phyloP scores from a whole-genome alignment of 768 basidiomycete genomes.

The Kondoa malvinella region DNA sequence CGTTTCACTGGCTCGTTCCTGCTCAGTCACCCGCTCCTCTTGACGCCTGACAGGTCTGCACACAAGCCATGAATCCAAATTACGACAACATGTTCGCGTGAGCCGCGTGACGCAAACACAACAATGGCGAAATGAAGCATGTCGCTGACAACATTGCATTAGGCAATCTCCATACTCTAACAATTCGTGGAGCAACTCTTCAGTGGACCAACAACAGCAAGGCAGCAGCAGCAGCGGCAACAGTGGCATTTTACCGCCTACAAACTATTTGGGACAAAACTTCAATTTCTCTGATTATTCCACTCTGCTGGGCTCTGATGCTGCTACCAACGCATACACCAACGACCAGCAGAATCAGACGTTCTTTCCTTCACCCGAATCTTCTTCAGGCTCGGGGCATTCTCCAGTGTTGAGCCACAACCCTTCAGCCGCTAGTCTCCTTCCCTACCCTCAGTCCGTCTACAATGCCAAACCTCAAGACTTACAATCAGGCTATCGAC shows the following conservation, averaged over 20 bases:
- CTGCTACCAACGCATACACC: too few species aligned
- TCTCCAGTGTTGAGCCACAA: neutral
- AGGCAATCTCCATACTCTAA: too few species aligned
- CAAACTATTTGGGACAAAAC: neutral
- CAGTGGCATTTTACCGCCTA: neutral
- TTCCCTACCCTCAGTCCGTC: neutral
- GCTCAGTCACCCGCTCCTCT: too few species aligned
- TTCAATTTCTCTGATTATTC: neutral
- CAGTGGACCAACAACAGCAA: neutral
- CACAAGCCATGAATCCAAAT: neutral
- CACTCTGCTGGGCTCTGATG: too few species aligned
- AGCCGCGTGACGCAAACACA: too few species aligned
- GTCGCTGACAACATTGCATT: too few species aligned
- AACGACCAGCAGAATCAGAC: neutral
- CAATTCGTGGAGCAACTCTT: too few species aligned
- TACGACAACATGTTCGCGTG: neutral
- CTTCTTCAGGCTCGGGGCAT: neutral
- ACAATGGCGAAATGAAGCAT: too few species aligned
- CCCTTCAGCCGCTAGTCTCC: neutral
- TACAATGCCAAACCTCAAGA: neutral
- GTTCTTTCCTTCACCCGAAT: neutral
- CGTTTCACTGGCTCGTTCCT: too few species aligned
- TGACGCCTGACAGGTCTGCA: neutral
- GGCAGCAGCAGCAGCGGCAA: neutral
- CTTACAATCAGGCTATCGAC: neutral